These are phyloP conservation scores for Haplosporangium sp. DNA, from an alignment of 371 early-diverging fungal species.

Conservation along the genomic window DNA sequence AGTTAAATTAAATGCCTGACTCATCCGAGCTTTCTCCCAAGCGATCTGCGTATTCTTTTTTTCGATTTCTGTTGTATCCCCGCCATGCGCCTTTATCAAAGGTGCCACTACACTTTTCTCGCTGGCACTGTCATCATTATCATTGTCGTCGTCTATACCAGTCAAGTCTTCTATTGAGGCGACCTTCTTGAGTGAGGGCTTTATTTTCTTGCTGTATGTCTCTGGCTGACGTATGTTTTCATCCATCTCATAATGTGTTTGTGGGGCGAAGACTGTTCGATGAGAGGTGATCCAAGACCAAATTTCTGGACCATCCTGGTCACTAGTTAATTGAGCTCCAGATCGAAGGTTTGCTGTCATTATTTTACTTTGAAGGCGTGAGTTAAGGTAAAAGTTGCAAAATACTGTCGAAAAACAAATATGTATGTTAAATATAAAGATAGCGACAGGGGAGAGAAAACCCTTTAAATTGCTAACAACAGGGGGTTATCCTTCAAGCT, in stretches of 20 bases:
- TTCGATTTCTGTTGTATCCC: not conserved
- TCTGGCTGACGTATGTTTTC: not conserved
- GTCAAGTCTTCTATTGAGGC: not conserved
- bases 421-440: too few species aligned
- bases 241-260: not conserved
- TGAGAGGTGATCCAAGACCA: conserved; percentile 1
- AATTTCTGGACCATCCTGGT: not conserved
- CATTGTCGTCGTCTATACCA: not conserved
- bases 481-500: too few species aligned
- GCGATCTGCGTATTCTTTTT: not conserved
- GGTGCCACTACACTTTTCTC: not conserved
- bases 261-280: not conserved
- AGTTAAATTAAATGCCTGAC: not conserved
- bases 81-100: not conserved
- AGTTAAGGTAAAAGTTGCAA: too few species aligned
- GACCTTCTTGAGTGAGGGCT: not conserved
- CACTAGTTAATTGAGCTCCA: not conserved
- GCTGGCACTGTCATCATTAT: not conserved
- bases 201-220: not conserved
- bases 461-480: too few species aligned
- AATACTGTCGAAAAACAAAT: too few species aligned
- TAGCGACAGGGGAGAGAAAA: too few species aligned
- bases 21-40: not conserved
- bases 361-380: too few species aligned
- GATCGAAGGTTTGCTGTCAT: not conserved